Evolutionary conservation across 331 rosid species (phyloP).

Genomic region (Cucumis variabilis): DNA sequence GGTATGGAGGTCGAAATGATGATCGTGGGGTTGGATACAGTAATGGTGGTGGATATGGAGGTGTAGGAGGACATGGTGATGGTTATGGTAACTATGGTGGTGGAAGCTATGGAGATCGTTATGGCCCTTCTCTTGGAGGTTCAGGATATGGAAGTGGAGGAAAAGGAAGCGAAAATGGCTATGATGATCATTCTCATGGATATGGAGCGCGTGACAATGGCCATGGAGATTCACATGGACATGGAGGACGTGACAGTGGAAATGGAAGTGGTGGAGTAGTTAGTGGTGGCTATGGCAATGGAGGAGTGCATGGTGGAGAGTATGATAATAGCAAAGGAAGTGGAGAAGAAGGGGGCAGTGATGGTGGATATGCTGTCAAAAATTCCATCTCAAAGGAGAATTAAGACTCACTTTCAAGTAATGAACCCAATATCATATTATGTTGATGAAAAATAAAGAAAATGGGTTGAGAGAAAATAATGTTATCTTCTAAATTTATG

Average conservation of each 20-base stretch:
- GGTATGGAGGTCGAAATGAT: no score
- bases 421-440: not conserved
- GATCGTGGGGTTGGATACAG: not conserved
- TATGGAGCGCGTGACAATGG: not conserved
- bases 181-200: not conserved
- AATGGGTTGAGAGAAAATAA: not conserved
- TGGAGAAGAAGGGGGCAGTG: not conserved
- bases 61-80: not conserved
- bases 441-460: not conserved
- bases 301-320: not conserved
- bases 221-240: not conserved
- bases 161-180: not conserved
- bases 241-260: not conserved
- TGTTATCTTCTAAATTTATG: not conserved
- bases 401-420: not conserved
- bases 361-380: constrained; percentile 31
- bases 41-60: not conserved
- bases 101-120: not conserved
- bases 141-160: not conserved
- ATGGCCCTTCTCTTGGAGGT: not conserved
- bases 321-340: not conserved
- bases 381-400: not conserved
- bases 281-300: not conserved
- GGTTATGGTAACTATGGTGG: not conserved
- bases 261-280: not conserved